Conservation (phyloP, 1,284 basidiomycete genomes). For the Neotropicomus parvogracilis region DNA sequence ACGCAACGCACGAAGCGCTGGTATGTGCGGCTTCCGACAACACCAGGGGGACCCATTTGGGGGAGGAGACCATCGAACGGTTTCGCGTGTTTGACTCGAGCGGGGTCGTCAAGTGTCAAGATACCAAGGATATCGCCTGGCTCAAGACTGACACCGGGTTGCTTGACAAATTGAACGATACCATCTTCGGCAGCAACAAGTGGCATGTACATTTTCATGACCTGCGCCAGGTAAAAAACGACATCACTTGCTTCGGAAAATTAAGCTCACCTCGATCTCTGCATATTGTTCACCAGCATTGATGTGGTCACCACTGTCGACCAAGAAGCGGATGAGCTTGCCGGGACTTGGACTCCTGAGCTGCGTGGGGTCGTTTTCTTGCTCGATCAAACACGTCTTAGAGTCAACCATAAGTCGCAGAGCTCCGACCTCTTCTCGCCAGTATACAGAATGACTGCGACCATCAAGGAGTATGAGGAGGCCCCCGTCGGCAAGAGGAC, state of each 20-base stretch:
- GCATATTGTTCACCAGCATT: conserved; percentile 96
- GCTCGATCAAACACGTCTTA: conserved; percentile 97
- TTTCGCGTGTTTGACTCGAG: conserved; percentile 96
- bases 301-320: conserved; percentile 97
- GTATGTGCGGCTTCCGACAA: conserved; percentile 88
- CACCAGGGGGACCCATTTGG: conserved; percentile 78
- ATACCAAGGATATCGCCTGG: conserved; percentile 99
- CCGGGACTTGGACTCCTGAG: conserved; percentile 94
- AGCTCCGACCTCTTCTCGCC: conserved; percentile 96
- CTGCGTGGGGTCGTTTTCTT: conserved; percentile 99
- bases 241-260: not conserved
- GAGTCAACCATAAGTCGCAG: conserved; percentile 92
- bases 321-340: conserved; percentile 92
- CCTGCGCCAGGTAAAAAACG: conserved; percentile 44
- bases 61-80: conserved; percentile 95
- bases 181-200: conserved; percentile 96
- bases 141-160: conserved; percentile 93
- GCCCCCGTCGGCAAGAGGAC: conserved; percentile 93
- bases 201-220: conserved; percentile 99
- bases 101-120: conserved; percentile 93
- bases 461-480: conserved; percentile 89
- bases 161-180: conserved; percentile 95
- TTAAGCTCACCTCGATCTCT: conserved; percentile 81
- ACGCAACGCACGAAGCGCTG: conserved; percentile 81
- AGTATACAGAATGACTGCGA: conserved; percentile 96